Base-by-base conservation (phyloP, 176 grass and related monocot species). In the Cymbopogon citratus region DNA sequence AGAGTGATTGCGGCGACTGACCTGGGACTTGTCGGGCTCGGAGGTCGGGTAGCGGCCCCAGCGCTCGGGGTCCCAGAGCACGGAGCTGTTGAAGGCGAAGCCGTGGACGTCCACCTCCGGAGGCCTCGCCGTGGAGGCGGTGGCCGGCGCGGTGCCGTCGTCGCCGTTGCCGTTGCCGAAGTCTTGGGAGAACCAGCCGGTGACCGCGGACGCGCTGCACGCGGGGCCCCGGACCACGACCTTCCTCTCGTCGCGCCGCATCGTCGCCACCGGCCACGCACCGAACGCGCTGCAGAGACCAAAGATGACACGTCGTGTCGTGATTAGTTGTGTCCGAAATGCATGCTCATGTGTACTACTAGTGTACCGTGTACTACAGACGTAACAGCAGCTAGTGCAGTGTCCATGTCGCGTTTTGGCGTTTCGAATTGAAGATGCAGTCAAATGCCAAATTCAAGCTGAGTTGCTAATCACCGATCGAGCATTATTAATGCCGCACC, bases 31-130 rank as follows among this genome's bases (percentile, higher is more conserved):
- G 88, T 96, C 93, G 39, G 93, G 90, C 83, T 92, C 83, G 74
- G 93, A 92, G 71, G 93, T 91, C 35, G 93, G 93, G 88, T 87
- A 86, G 16, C 93, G 93, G 12, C 93, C 93, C 93, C 93, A 96
- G 71, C 93, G 87, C 88, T 96, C 93, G 59, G 93, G 93, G 86
- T 96, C 93, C 93, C 93, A 96, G 26, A 96, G 88, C 73, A 96
- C 89, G 1, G 93, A 96, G 85, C 93, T 96, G 83, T 96, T 96
- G 87, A 96, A 96, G 35, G 93, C 93, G 79, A 96, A 96, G 77
- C 90, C 80, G 48, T 87, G 86, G 41, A 66, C 79, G 51, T 92
- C 83, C 27, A 92, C 71, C 76, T 85, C 73, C 18, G 23, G 14
- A 5, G 71, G 68, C 43, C 85, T 51, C 48, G 77, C 28, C 24